Conservation (phyloP, 805 yeast genomes). For the Barnettozyma wickerhamii region DNA sequence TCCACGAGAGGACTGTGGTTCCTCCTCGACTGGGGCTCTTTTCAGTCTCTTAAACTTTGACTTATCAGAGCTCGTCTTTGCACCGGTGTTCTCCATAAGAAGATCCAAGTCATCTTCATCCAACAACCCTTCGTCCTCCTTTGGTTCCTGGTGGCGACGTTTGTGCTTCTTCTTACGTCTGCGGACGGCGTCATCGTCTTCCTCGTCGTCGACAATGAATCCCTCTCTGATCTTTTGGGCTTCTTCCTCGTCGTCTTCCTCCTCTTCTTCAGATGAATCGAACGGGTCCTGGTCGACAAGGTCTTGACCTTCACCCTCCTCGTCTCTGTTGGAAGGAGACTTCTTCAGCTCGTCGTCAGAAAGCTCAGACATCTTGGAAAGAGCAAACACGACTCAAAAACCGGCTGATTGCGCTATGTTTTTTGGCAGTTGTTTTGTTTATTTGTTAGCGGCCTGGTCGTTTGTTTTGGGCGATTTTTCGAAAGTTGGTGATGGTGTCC, state of each 20-base stretch:
- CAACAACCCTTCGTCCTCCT: constrained; percentile 60
- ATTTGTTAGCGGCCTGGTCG: too few relatives aligned
- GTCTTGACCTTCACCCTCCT: constrained; percentile 40
- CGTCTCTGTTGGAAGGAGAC: constrained; percentile 21
- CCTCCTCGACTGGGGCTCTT: constrained; percentile 49
- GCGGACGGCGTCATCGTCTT: constrained; percentile 49
- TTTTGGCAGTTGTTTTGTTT: too few relatives aligned
- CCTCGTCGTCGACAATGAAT: constrained; percentile 91
- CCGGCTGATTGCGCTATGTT: too few relatives aligned
- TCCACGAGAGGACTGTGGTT: constrained; percentile 7
- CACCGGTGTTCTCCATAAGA: constrained; percentile 86
- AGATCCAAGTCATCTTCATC: constrained; percentile 96
- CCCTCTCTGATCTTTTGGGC: constrained; percentile 81
- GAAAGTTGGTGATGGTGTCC: not conserved
- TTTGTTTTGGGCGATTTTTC: not conserved
- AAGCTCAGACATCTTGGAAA: constrained; percentile 19
- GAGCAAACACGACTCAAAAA: too few relatives aligned
- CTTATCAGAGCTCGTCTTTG: constrained; percentile 25
- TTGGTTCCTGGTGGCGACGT: constrained; percentile 31
- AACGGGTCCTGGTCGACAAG: constrained; percentile 30
- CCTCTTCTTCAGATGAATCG: constrained; percentile 89
- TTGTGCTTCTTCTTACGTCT: constrained; percentile 36
- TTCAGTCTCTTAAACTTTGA: constrained; percentile 71
- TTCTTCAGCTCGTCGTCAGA: constrained; percentile 18
- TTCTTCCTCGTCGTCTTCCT: constrained; percentile 89